Conservation (phyloP, 768 basidiomycete species). For the Collybia sp. region DNA sequence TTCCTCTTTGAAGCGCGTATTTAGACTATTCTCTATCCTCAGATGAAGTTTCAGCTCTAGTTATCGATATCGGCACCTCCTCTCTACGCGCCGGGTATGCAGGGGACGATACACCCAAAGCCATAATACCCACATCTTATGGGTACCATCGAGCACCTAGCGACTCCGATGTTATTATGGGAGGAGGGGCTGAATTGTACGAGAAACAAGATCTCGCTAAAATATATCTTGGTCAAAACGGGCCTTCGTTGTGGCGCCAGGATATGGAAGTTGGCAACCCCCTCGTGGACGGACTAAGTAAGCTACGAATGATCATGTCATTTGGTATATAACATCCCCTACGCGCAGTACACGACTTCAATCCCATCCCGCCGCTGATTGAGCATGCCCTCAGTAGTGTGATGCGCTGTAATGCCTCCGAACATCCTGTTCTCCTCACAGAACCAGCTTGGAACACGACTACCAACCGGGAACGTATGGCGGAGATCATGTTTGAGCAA, state of each 20-base stretch:
- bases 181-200: constrained; percentile 34
- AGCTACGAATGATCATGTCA: constrained; percentile 17
- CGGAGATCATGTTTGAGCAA: constrained; percentile 97
- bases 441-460: constrained; percentile 96
- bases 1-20: neutral
- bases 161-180: constrained; percentile 53
- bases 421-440: constrained; percentile 90
- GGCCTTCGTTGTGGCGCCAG: constrained; percentile 87
- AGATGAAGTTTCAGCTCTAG: constrained; percentile 98
- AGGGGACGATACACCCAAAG: constrained; percentile 93
- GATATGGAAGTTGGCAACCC: constrained; percentile 87
- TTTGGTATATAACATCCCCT: constrained; percentile 1
- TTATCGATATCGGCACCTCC: constrained; percentile 90
- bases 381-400: constrained; percentile 72
- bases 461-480: constrained; percentile 90
- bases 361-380: constrained; percentile 65
- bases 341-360: constrained; percentile 66
- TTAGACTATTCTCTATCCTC: constrained; percentile 5
- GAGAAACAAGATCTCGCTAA: constrained; percentile 45
- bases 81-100: constrained; percentile 94
- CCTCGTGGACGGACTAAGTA: constrained; percentile 80
- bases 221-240: constrained; percentile 81
- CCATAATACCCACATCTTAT: constrained; percentile 85
- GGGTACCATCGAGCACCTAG: constrained; percentile 55
- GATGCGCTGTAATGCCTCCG: constrained; percentile 70